Evolutionary conservation across 2,329 filamentous ascomycete genomes (phyloP).

Genomic region (Penicillium sp.): DNA sequence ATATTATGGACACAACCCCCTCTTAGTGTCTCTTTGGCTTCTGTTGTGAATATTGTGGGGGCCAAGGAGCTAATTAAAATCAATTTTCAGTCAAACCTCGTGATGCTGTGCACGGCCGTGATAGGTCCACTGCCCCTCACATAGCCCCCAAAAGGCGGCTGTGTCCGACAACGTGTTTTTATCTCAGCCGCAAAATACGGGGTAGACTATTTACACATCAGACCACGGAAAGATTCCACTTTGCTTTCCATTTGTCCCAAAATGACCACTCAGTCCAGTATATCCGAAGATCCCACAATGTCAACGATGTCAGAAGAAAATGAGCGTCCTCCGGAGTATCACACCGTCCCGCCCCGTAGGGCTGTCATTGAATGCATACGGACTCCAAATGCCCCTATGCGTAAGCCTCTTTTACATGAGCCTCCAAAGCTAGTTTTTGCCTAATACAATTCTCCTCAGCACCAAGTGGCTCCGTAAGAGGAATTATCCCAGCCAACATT

Average conservation of each 20-base stretch:
- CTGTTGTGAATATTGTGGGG: not conserved
- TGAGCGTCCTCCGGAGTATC: not conserved
- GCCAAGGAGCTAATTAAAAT: not conserved
- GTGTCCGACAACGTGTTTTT: not conserved
- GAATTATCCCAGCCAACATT: not conserved
- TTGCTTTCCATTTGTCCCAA: not conserved
- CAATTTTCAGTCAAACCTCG: not conserved
- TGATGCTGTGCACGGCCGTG: not conserved
- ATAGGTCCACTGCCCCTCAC: not conserved
- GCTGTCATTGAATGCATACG: not conserved
- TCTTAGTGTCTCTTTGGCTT: not conserved
- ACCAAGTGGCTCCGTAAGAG: not conserved
- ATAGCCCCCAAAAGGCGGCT: not conserved
- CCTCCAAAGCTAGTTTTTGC: not conserved
- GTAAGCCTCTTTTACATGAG: not conserved
- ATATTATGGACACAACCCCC: not conserved
- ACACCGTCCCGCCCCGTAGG: not conserved
- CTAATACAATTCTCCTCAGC: not conserved
- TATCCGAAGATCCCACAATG: not conserved
- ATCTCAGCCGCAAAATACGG: not conserved
- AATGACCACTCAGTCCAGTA: not conserved
- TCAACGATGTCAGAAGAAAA: not conserved
- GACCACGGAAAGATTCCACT: no score
- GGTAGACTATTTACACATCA: not conserved
- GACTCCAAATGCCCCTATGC: not conserved